Evolutionary conservation across 768 basidiomycete genomes (phyloP).

Genomic region (Termitomyces titanicus): DNA sequence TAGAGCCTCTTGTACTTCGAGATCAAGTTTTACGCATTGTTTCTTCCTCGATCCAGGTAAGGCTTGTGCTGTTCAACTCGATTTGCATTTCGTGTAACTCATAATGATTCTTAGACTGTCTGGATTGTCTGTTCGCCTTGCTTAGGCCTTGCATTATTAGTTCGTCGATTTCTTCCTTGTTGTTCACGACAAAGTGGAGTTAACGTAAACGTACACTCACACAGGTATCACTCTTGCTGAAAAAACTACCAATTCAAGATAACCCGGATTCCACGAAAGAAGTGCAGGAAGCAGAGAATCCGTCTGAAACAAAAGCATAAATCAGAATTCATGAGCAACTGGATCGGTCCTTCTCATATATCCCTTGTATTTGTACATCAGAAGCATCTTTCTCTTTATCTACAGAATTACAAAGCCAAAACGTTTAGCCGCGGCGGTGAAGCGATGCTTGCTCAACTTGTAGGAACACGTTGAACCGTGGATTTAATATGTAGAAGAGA

Average conservation of each 20-base stretch:
- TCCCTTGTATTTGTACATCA: neutral
- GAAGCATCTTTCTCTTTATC: neutral
- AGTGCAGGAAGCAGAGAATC: neutral
- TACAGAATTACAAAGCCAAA: neutral
- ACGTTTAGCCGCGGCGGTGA: neutral
- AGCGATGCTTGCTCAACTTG: neutral
- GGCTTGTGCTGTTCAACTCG: slow-evolving; percentile 17
- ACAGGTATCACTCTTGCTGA: slow-evolving; percentile 39
- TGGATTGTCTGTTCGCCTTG: slow-evolving; percentile 75
- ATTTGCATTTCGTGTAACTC: neutral
- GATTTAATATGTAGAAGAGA: neutral
- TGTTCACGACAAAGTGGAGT: neutral
- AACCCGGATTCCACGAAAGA: slow-evolving; percentile 4
- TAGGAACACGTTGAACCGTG: neutral
- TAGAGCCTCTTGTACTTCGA: slow-evolving; percentile 45
- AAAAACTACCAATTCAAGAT: slow-evolving; percentile 32
- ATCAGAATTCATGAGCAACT: neutral
- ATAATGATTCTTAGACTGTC: slow-evolving; percentile 43
- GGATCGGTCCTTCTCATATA: neutral
- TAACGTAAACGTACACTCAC: slow-evolving; percentile 3
- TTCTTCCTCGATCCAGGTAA: slow-evolving; percentile 62
- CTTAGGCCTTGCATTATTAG: slow-evolving; percentile 61
- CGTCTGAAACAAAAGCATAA: neutral
- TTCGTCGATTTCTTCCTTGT: slow-evolving; percentile 24
- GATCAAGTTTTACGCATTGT: slow-evolving; percentile 46